These are phyloP conservation scores for Fraxinus paxiana DNA, from an alignment of 305 asterid genomes.

Conservation along the genomic window DNA sequence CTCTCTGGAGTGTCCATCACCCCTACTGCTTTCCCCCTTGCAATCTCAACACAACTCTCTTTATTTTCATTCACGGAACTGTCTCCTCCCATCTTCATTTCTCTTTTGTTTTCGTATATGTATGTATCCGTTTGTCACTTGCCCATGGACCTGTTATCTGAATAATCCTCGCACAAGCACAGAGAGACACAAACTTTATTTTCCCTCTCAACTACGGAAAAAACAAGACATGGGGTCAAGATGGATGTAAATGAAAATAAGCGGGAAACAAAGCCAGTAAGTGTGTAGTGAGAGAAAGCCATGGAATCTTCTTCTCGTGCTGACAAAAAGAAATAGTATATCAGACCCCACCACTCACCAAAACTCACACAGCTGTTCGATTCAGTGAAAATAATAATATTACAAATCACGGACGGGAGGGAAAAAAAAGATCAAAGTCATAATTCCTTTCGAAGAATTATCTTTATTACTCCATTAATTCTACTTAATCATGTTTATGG, in stretches of 20 bases:
- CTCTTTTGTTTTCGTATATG: neutral
- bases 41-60: conserved; percentile 12
- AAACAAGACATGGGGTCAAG: conserved; percentile 28
- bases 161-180: conserved; percentile 15
- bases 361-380: conserved; percentile 21
- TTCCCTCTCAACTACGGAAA: conserved; percentile 31
- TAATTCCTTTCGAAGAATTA: conserved; percentile 16
- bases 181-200: conserved; percentile 29
- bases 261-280: conserved; percentile 64
- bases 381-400: neutral
- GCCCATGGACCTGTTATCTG: conserved; percentile 19
- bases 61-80: conserved; percentile 18
- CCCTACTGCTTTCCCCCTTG: conserved; percentile 33
- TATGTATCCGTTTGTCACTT: conserved; percentile 25
- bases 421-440: conserved; percentile 24
- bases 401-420: conserved; percentile 33
- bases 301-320: conserved; percentile 51
- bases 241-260: conserved; percentile 41
- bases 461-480: neutral
- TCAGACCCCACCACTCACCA: conserved; percentile 55
- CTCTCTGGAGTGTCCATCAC: conserved; percentile 87
- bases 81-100: conserved; percentile 43
- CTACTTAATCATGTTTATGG: conserved; percentile 4
- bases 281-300: conserved; percentile 32
- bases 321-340: conserved; percentile 39